Conservation (phyloP, 257 asterid genomes). For the Apocynum venetum region DNA sequence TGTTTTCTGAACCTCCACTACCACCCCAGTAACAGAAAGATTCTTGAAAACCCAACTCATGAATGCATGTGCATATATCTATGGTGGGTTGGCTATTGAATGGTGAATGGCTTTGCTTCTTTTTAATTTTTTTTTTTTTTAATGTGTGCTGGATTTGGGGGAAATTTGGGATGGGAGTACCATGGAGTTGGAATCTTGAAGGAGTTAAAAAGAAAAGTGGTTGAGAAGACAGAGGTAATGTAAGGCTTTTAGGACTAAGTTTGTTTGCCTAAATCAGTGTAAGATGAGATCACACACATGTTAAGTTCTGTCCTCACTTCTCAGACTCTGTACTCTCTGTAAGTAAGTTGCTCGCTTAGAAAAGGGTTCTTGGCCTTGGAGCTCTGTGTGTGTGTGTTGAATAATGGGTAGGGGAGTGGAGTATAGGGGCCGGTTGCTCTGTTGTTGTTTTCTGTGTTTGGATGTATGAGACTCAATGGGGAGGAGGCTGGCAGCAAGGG, state of each 20-base stretch:
- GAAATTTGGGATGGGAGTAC: slow-evolving; percentile 21
- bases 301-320: background rate
- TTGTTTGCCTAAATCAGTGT: slow-evolving; percentile 46
- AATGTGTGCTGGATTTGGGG: slow-evolving; percentile 20
- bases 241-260: slow-evolving; percentile 8
- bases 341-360: background rate
- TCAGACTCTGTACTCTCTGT: background rate
- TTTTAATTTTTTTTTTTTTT: background rate
- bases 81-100: background rate
- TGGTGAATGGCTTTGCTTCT: background rate
- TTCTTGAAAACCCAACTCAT: slow-evolving; percentile 44
- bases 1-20: slow-evolving; percentile 13
- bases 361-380: background rate
- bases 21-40: slow-evolving; percentile 19
- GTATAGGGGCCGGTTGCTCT: background rate
- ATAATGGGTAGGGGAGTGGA: background rate
- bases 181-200: slow-evolving; percentile 14
- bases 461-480: background rate
- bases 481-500: background rate
- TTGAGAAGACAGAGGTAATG: slow-evolving; percentile 22
- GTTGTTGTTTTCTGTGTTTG: background rate
- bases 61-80: slow-evolving; percentile 44
- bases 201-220: background rate
- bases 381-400: background rate
- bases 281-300: slow-evolving; percentile 46